phyloP scores from a whole-genome alignment of 2,329 filamentous ascomycete species.

The Fusarium sp. region DNA sequence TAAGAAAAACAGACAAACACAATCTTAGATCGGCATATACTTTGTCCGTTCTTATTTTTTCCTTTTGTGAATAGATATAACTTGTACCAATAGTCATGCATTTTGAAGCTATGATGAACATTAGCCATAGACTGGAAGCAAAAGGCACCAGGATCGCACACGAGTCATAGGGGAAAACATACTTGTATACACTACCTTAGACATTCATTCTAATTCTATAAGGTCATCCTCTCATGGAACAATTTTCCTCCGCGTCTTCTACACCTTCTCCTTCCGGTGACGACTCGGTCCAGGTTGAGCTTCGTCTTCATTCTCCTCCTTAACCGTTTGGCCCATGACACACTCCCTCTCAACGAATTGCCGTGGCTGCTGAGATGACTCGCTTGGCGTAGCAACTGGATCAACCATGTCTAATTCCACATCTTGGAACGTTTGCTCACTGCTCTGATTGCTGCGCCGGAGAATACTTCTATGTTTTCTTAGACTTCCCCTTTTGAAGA shows the following conservation, averaged over 20 bases:
- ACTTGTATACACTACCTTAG: constrained; percentile 48
- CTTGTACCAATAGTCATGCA: constrained; percentile 46
- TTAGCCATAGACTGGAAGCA: constrained; percentile 40
- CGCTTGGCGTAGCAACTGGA: constrained; percentile 25
- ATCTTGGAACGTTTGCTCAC: constrained; percentile 47
- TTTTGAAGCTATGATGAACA: constrained; percentile 42
- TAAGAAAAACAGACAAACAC: constrained; percentile 45
- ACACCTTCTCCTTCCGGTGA: constrained; percentile 14
- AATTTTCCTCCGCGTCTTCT: background rate
- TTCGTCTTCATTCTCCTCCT: constrained; percentile 53
- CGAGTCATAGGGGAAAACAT: constrained; percentile 27
- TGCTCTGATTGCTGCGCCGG: constrained; percentile 51
- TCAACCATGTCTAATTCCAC: constrained; percentile 52
- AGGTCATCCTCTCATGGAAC: constrained; percentile 8
- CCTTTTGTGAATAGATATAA: constrained; percentile 20
- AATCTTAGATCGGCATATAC: constrained; percentile 21
- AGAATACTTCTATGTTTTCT: constrained; percentile 44
- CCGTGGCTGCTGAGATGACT: constrained; percentile 25
- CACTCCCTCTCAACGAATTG: constrained; percentile 53
- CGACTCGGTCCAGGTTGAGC: constrained; percentile 22
- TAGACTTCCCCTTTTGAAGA: constrained; percentile 50
- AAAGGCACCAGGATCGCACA: constrained; percentile 24
- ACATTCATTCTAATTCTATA: constrained; percentile 42
- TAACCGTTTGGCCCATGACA: constrained; percentile 56
- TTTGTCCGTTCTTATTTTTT: constrained; percentile 13